Base-by-base conservation (phyloP, 352 stramenopile genomes). In the Elongisporangium prolatum region DNA sequence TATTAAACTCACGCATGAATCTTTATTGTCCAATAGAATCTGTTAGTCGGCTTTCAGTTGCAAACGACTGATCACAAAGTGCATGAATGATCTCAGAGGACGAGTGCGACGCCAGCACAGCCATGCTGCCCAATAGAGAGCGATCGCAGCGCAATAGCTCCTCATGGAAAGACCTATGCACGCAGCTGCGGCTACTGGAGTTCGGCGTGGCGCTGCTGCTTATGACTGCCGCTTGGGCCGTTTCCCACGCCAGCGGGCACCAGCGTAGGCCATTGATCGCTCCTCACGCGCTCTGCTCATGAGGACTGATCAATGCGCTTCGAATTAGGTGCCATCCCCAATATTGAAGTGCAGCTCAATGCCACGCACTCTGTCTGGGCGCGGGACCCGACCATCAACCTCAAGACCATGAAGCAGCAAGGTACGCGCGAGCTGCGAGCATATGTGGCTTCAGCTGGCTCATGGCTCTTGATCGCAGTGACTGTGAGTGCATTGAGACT, bases 401-500 rank as follows among this genome's bases (percentile, higher is more conserved):
- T 75, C 52, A 80, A 79, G 61, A 78, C 83, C 54, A 66, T 75
- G 48, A 37, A 61, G n/a, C 68, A 90, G 56, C 77, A 88, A 68
- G 68, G 63, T 73, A 50, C 5, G 47, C 20, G n/a, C n/a, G n/a
- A n/a, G n/a, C n/a, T n/a, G n/a, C n/a, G n/a, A n/a, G n/a, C n/a
- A n/a, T n/a, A n/a, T n/a, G n/a, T n/a, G n/a, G n/a, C n/a, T n/a
- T 20, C 40, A 48, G 0, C 51, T 13, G 53, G 13, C 24, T 34
- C 18, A 57, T 20, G 10, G 34, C 48, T 14, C n/a, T 52, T 14
- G 3, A 28, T 48, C 17, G n/a, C 48, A 83, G 83, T 90, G 22
- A 74, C 72, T 14, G 84, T 88, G 69, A 51, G 59, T 48, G 62
- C 74, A 50, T 62, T 88, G 6, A 58, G 80, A 6, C 54, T 76